These are phyloP conservation scores for Globisporangium uncinulatum DNA, from an alignment of 352 stramenopile species.

Conservation along the genomic window DNA sequence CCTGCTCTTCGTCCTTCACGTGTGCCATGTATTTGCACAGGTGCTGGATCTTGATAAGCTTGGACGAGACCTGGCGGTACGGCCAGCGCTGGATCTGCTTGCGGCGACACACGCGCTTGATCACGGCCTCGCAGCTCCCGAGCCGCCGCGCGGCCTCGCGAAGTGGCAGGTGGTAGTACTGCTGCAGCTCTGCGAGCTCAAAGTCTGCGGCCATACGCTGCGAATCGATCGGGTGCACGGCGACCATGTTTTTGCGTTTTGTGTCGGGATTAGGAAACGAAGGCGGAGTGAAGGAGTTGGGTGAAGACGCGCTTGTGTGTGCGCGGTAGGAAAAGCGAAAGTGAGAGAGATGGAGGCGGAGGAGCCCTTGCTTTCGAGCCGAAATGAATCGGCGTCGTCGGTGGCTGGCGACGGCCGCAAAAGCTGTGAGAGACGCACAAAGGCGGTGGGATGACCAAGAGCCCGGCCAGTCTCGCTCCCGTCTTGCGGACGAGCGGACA, in stretches of 20 bases:
- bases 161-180: constrained; percentile 84
- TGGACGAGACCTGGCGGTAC: constrained; percentile 81
- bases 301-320: constrained; percentile 1
- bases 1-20: constrained; percentile 61
- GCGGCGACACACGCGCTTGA: constrained; percentile 78
- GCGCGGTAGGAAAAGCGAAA: constrained; percentile 13
- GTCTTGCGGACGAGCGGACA: background rate
- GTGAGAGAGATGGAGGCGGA: background rate
- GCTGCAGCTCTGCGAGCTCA: constrained; percentile 70
- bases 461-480: background rate
- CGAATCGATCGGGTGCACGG: constrained; percentile 12
- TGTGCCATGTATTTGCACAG: constrained; percentile 84
- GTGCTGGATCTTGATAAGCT: constrained; percentile 84
- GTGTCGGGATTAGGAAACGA: background rate
- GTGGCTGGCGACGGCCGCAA: background rate
- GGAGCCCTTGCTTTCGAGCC: background rate
- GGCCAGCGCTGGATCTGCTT: constrained; percentile 80
- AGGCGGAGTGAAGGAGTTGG: background rate
- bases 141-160: constrained; percentile 68
- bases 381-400: no score
- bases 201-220: constrained; percentile 61
- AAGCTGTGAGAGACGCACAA: background rate
- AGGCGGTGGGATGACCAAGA: background rate
- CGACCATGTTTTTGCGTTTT: background rate
- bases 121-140: constrained; percentile 70